Percentiles rank a stretch among this genome's conserved stretches.
phyloP scores from a whole-genome alignment of 1,284 basidiomycete genomes.

The Austroboletus olivaceoglutinosus region DNA sequence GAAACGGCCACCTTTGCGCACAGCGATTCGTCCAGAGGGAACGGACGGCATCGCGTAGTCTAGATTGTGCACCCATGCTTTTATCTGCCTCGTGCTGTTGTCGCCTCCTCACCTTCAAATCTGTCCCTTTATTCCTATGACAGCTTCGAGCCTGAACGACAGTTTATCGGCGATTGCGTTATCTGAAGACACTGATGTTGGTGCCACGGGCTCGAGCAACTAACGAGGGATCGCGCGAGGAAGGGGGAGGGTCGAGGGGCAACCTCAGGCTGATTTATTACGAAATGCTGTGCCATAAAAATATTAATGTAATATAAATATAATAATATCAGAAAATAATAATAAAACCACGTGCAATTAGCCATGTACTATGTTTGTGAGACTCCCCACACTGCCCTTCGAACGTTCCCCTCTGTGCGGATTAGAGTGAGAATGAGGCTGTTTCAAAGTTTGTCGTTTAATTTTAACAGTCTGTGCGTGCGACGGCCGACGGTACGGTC shows the following conservation, averaged over 20 bases:
- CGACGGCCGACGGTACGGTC: background rate
- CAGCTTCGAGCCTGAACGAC: background rate
- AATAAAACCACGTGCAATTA: too few species aligned
- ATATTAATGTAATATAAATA: too few species aligned
- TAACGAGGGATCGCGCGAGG: background rate
- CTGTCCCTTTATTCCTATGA: background rate
- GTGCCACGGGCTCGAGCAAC: background rate
- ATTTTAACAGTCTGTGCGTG: too few species aligned
- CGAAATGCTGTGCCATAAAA: background rate
- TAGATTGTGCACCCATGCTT: too few species aligned
- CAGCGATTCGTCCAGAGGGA: background rate
- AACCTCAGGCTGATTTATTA: background rate
- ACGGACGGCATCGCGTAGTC: background rate
- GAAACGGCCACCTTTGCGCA: too few species aligned
- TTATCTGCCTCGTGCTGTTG: constrained; percentile 4
- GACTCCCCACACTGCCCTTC: too few species aligned
- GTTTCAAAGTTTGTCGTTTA: too few species aligned
- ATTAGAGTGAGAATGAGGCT: too few species aligned
- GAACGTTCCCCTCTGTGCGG: too few species aligned
- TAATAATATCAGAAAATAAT: too few species aligned
- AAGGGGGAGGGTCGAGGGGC: background rate
- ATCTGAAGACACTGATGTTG: constrained; percentile 3
- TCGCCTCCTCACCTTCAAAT: background rate
- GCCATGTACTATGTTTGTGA: too few species aligned
- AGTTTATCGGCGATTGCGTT: background rate